Percentiles rank a stretch among this genome's conserved stretches.
Conservation (phyloP, 1,139 yeast genomes). For the Lodderomyces parapsilosis region DNA sequence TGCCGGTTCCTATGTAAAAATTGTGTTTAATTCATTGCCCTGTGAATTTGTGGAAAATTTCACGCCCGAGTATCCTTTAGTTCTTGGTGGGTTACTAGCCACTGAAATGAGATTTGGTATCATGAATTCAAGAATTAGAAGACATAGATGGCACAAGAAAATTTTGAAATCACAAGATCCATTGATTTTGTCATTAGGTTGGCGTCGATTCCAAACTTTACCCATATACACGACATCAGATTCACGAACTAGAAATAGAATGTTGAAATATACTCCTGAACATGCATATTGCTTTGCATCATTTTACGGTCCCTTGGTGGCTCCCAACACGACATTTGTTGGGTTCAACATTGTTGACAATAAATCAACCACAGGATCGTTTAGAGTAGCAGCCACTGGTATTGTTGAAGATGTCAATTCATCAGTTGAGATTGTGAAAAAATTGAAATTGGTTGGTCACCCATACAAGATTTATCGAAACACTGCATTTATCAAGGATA, state of each 20-base stretch:
- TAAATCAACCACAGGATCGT: conserved; percentile 81
- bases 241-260: conserved; percentile 94
- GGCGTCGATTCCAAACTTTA: conserved; percentile 97
- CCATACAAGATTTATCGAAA: conserved; percentile 93
- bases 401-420: conserved; percentile 90
- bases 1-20: conserved; percentile 91
- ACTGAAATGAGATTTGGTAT: conserved; percentile 94
- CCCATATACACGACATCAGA: conserved; percentile 97
- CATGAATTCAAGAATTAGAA: conserved; percentile 88
- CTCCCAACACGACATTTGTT: conserved; percentile 97
- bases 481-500: conserved; percentile 95
- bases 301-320: conserved; percentile 94
- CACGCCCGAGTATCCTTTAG: conserved; percentile 79
- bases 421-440: conserved; percentile 89
- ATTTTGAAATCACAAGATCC: conserved; percentile 96
- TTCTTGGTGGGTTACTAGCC: conserved; percentile 86
- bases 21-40: conserved; percentile 81
- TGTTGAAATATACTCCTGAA: conserved; percentile 98
- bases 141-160: conserved; percentile 99
- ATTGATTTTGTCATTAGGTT: conserved; percentile 86
- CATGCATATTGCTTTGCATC: conserved; percentile 97
- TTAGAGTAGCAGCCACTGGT: conserved; percentile 98
- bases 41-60: conserved; percentile 89
- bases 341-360: conserved; percentile 89
- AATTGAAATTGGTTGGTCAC: conserved; percentile 89